These are phyloP conservation scores for Alternaria panax DNA, from an alignment of 2,329 filamentous ascomycete species.

Conservation along the genomic window DNA sequence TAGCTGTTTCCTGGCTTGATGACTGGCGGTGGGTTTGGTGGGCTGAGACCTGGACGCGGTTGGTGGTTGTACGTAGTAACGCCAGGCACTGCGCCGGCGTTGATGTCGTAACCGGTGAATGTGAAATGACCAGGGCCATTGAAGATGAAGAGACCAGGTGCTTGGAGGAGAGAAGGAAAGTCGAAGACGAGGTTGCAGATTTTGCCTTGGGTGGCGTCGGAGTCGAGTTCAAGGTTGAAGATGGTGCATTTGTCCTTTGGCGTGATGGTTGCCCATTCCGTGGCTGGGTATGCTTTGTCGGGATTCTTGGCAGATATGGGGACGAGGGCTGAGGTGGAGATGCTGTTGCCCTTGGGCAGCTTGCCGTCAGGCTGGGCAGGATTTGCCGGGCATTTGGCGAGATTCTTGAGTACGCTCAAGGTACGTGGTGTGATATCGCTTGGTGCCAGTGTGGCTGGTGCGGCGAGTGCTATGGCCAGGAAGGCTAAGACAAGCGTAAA, in stretches of 20 bases:
- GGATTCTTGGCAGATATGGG: conserved; percentile 32
- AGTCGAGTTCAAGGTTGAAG: conserved; percentile 39
- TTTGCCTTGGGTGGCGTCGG: conserved; percentile 30
- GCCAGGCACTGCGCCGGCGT: conserved; percentile 25
- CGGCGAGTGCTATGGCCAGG: conserved; percentile 47
- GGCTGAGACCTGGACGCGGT: conserved; percentile 26
- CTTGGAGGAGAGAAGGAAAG: conserved; percentile 26
- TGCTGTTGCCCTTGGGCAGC: conserved; percentile 26
- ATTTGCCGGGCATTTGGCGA: conserved; percentile 25
- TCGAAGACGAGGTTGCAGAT: conserved; percentile 43
- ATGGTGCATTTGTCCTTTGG: conserved; percentile 41
- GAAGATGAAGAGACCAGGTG: conserved; percentile 37
- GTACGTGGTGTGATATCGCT: conserved; percentile 3
- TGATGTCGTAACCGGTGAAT: conserved; percentile 34
- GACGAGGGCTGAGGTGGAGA: conserved; percentile 30
- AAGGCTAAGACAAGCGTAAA: conserved; percentile 45
- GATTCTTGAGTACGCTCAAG: conserved; percentile 24
- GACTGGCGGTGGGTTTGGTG: conserved; percentile 26
- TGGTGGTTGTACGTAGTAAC: conserved; percentile 36
- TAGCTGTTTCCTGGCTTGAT: conserved; percentile 36
- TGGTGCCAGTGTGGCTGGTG: conserved; percentile 42
- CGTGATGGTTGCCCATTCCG: conserved; percentile 29
- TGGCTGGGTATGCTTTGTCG: conserved; percentile 25
- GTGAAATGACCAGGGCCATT: conserved; percentile 33
- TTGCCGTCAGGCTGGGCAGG: conserved; percentile 28